Percentiles rank a stretch among this genome's conserved stretches.
Evolutionary conservation across 2,329 filamentous ascomycete species (phyloP).

Genomic region (Colletotrichum magnum): DNA sequence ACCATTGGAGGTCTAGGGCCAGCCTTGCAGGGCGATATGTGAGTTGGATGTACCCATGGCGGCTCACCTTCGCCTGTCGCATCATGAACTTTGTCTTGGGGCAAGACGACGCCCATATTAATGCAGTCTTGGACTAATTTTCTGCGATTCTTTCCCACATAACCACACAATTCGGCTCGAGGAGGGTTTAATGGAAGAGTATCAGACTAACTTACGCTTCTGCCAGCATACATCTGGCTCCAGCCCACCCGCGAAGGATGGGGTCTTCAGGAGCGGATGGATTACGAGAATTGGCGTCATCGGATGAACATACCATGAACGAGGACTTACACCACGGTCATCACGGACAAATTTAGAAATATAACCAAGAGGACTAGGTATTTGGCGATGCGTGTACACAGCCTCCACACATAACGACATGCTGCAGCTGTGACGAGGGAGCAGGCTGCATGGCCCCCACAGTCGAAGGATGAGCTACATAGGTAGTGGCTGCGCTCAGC

Average conservation of each 20-base stretch:
- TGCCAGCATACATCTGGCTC: no score
- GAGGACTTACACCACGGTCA: not conserved
- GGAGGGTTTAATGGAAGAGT: no score
- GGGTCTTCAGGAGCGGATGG: no score
- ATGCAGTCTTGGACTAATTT: no score
- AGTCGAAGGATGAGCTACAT: not conserved
- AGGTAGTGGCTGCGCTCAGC: not conserved
- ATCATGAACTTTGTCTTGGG: not conserved
- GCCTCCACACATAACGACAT: constrained; percentile 2
- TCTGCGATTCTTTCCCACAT: no score
- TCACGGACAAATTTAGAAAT: constrained; percentile 20
- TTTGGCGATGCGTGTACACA: constrained; percentile 2
- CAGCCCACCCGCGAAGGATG: no score
- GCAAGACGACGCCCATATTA: not conserved
- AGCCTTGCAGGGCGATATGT: no score
- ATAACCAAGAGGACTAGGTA: not conserved
- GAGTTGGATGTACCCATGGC: no score
- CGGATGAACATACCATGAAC: constrained; percentile 5
- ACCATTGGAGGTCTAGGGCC: no score
- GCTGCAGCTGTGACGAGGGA: not conserved
- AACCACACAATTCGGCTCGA: no score
- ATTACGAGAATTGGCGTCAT: not conserved
- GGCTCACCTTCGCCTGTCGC: no score
- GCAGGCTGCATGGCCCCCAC: constrained; percentile 8
- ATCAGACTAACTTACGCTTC: no score